phyloP scores from a whole-genome alignment of 2,329 filamentous ascomycete genomes.

The Talaromyces sp. region DNA sequence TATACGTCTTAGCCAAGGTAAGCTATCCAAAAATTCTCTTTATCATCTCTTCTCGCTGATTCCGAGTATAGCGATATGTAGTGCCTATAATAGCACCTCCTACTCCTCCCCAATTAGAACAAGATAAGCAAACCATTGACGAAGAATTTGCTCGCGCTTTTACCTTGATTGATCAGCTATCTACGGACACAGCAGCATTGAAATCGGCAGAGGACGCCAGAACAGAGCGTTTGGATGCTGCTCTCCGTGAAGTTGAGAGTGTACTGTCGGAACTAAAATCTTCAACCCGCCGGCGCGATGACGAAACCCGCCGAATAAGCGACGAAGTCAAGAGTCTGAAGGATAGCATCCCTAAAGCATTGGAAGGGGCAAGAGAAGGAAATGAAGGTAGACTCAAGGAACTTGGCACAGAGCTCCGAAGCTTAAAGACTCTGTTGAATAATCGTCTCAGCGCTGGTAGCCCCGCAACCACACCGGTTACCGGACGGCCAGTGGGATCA shows the following conservation, averaged over 20 bases:
- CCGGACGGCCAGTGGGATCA: conserved; percentile 31
- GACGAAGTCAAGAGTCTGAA: conserved; percentile 82
- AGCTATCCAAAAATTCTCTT: conserved; percentile 9
- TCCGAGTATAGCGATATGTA: conserved; percentile 69
- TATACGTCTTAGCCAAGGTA: conserved; percentile 86
- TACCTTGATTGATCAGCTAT: conserved; percentile 82
- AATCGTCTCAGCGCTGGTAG: conserved; percentile 53
- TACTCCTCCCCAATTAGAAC: conserved; percentile 86
- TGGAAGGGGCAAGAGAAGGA: conserved; percentile 81
- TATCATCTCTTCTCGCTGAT: conserved; percentile 13
- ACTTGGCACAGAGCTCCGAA: conserved; percentile 81
- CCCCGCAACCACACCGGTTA: conserved; percentile 30
- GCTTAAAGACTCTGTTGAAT: conserved; percentile 80
- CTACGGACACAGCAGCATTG: conserved; percentile 81
- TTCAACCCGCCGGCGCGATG: conserved; percentile 75
- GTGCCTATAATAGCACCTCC: conserved; percentile 87
- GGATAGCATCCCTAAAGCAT: conserved; percentile 80
- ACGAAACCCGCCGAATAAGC: conserved; percentile 79
- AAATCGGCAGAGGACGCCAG: conserved; percentile 83
- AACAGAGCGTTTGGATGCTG: conserved; percentile 76
- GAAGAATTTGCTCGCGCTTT: conserved; percentile 93
- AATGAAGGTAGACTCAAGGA: conserved; percentile 80
- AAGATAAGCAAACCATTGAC: conserved; percentile 90
- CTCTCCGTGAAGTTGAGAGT: conserved; percentile 77
- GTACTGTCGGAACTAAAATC: conserved; percentile 79